Base-by-base conservation (phyloP, 768 basidiomycete genomes). In the Suillus tomentosus region DNA sequence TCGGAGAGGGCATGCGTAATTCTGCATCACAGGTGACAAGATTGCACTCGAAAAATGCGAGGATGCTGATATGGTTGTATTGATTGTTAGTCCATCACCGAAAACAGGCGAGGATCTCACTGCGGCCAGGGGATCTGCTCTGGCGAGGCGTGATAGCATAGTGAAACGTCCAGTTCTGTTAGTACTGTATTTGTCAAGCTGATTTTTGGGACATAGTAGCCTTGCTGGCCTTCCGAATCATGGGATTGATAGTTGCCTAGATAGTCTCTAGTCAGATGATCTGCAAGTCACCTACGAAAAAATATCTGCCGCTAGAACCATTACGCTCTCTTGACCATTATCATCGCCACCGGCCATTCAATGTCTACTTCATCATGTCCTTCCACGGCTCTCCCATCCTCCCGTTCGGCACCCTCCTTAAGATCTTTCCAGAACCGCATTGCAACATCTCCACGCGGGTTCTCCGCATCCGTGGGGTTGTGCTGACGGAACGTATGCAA, bases 401-500 rank as follows among this genome's bases (percentile, higher is more conserved):
- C 67, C 50, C 72, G 71, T 56, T 70, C 74, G 10, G 70, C 79
- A 0, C 72, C 80, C 53, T 80, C 78, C 65, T 82, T 78, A 58
- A 91, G 69, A 58, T 79, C 74, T 65, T 82, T 82, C 84, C 85
- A 85, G 68, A 91, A 88, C 17, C 90, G 78, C 66, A 84, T 77
- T 10, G 87, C 84, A 48, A 94, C 82, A 71, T 89, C 87, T 1
- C 89, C 88, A 24, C 86, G 86, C 0, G 72, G 66, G 31, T 77
- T 72, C 50, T 71, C 67, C 14, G 61, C 64, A 69, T 93, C 90
- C 37, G 84, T 80, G 0, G 90, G 89, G 70, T 86, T 81, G 13
- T 70, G 70, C 66, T 90, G 87, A 65, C 86, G 84, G 73, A 84
- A 94, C 14, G 84, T 85, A 65, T 90, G 86, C 57, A 92, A 75